Evolutionary conservation across 805 yeast species (phyloP), one percentile per base, ranked within the genome.

Genomic region (Candida maltosa): DNA sequence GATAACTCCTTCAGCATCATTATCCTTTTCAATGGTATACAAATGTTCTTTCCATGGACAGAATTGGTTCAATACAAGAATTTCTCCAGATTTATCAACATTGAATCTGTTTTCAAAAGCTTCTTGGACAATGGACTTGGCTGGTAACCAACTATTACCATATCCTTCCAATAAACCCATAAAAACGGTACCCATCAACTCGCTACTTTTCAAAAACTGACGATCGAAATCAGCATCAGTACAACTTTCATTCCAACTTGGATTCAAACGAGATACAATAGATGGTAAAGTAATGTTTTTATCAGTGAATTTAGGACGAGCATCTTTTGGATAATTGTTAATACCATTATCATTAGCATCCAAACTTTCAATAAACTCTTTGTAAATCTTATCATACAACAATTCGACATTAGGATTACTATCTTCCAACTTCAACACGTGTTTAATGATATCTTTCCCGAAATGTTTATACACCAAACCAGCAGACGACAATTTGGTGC

Each of bases 331-430:
- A 51, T 78, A 86, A 49, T 84, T 81, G 54, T 74, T 73, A 44
- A 91, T 76, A 52, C 98, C 98, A 53, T 93, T 93, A 59, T 93
- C 98, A 54, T 89, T 87, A 38, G 97, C 98, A 62, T 89, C 98
- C 22, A 93, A 71, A 7, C 96, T 80, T 62, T 93, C 97, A 40
- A 93, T 69, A 51, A 93, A 87, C 44, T 83, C 91, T 39, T 76
- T 74, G 66, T 93, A 93, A n/a, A 91, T 69, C 57, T 84, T 85
- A 26, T 70, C 69, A 58, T 82, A 87, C 30, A 93, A 65, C 21
- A 80, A 60, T 15, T 82, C 83, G 25, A 86, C 61, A n/a, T 73
- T 69, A 3, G 62, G 48, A 2, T 52, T 50, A n/a, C 18, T 19
- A 24, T 64, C 54, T 6, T 56, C 49, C 8, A 51, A 45, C 11